A percentile compares a stretch with the other conserved stretches of the same genome.
Conservation (phyloP, 2,329 filamentous ascomycete genomes). For the Hypoxylon sp. region DNA sequence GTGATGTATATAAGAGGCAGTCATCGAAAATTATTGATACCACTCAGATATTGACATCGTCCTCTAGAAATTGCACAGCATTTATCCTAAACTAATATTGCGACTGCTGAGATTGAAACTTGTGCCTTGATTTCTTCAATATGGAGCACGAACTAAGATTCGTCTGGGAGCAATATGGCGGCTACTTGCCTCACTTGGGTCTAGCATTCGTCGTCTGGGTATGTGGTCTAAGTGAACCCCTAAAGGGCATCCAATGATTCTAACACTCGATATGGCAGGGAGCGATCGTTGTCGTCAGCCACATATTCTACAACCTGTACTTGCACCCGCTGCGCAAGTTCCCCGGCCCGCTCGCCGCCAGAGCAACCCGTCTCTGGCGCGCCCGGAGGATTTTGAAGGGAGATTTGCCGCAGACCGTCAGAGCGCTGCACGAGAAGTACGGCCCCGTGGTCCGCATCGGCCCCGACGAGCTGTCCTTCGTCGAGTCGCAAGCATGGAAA, state of each 20-base stretch:
- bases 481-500: slow-evolving; percentile 52
- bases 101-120: not conserved
- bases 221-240: not conserved
- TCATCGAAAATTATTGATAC: not conserved
- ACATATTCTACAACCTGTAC: slow-evolving; percentile 27
- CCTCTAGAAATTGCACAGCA: not conserved
- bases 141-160: slow-evolving; percentile 5
- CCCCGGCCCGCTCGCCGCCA: slow-evolving; percentile 24
- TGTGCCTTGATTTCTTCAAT: not conserved
- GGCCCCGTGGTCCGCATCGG: slow-evolving; percentile 55
- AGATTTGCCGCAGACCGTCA: slow-evolving; percentile 2
- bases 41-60: not conserved
- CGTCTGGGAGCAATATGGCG: not conserved
- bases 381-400: not conserved
- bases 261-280: slow-evolving; percentile 12
- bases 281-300: not conserved
- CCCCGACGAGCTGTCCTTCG: slow-evolving; percentile 59
- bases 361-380: slow-evolving; percentile 8
- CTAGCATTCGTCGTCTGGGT: slow-evolving; percentile 4
- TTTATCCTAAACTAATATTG: not conserved
- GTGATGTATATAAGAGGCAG: not conserved
- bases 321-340: slow-evolving; percentile 29
- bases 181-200: not conserved
- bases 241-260: not conserved
- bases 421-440: slow-evolving; percentile 26